Base-by-base conservation (phyloP, 441 rosid species). In the Francoa sonchifolia region DNA sequence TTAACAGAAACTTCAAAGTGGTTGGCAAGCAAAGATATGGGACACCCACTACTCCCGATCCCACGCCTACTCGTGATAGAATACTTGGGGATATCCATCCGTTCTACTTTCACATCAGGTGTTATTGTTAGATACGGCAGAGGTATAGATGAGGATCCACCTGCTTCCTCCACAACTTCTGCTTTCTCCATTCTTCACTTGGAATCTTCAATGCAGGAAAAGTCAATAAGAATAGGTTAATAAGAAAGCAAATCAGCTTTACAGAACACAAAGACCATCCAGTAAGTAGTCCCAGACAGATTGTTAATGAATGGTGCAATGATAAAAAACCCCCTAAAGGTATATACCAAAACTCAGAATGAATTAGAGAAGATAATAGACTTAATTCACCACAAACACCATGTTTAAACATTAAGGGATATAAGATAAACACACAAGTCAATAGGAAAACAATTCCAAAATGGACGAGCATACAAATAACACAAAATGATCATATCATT, bases 1-100 rank as follows among this genome's bases (percentile, higher is more conserved):
- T 50, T 48, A 31, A 85, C 58, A 16, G 76, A 52, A 42, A 67
- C 96, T 66, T 72, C 63, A 42, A 63, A 90, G 68, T 85, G 93
- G 61, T 90, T 90, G 38, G 77, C 31, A 14, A 71, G 77, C 59
- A 90, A 43, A 28, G 62, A 30, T 47, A 85, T 62, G 19, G 33
- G 58, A 19, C 35, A 47, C 8, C 98, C 98, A 26, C 45, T 29
- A 2, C 33, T 61, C 44, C 94, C 96, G 59, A 55, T 48, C 20
- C 77, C 84, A 30, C 3, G 42, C 46, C 98, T 72, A 14, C 58
- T 48, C 28, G 63, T 50, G 48, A 82, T 46, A 35, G 73, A 65
- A 61, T 55, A 58, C 48, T 70, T 74, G 31, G 67, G 74, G 57
- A 37, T 25, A 46, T 39, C 55, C 18, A 19, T 42, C 33, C 21